Conservation (phyloP, 805 yeast species). For the Candida silvicultrix region DNA sequence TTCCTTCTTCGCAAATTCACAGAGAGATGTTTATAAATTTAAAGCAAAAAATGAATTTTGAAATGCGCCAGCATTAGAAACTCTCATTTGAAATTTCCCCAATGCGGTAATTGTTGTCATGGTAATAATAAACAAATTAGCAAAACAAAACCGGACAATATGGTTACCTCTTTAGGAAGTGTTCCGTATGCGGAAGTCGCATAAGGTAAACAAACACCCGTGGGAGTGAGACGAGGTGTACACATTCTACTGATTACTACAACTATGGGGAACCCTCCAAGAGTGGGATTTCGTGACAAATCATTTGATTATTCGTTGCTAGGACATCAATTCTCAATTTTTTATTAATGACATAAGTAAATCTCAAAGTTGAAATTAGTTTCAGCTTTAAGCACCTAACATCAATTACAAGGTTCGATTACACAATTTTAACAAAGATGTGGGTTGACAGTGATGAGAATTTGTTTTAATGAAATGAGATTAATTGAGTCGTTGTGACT, state of each 20-base stretch:
- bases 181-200: background rate
- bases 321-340: background rate
- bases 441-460: too few relatives aligned
- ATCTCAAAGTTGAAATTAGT: background rate
- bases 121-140: background rate
- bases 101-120: background rate
- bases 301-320: background rate
- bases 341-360: background rate
- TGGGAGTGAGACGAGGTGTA: background rate
- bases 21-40: background rate
- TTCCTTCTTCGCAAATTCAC: background rate
- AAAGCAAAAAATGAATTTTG: background rate
- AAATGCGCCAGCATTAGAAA: background rate
- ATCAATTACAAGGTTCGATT: too few relatives aligned
- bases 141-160: background rate
- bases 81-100: background rate
- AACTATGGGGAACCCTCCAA: too few relatives aligned
- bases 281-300: background rate
- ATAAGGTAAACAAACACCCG: background rate
- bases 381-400: background rate
- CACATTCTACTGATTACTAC: too few relatives aligned
- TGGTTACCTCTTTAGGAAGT: background rate
- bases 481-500: too few relatives aligned
- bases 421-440: too few relatives aligned
- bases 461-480: too few relatives aligned